Evolutionary conservation across 2,329 filamentous ascomycete genomes (phyloP).

Genomic region (Aspergillus awamori): DNA sequence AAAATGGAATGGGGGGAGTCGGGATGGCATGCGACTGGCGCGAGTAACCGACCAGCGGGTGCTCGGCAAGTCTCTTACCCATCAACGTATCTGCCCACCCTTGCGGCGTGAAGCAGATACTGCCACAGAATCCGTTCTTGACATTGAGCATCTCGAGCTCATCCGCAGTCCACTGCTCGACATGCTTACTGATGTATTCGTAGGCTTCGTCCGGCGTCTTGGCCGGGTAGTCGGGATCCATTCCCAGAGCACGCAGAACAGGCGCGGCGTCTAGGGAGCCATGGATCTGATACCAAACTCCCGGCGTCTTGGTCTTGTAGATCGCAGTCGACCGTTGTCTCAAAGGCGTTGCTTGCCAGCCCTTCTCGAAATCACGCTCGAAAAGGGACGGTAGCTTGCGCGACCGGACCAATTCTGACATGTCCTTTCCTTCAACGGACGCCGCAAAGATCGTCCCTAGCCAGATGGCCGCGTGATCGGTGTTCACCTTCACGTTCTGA

Average conservation of each 20-base stretch:
- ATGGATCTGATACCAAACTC: not conserved
- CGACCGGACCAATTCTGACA: not conserved
- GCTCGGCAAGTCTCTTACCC: not conserved
- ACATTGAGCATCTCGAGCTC: constrained; percentile 5
- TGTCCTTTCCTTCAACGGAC: not conserved
- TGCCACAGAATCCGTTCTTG: constrained; percentile 1
- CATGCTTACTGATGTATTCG: not conserved
- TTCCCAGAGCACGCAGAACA: not conserved
- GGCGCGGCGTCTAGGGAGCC: not conserved
- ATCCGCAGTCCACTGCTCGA: not conserved
- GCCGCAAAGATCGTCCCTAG: not conserved
- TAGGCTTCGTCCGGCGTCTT: not conserved
- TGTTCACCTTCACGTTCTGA: not conserved
- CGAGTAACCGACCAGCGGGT: not conserved
- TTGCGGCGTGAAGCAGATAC: constrained; percentile 1
- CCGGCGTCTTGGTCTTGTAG: not conserved
- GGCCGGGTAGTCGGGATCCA: not conserved
- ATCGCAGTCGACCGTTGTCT: not conserved
- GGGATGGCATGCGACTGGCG: not conserved
- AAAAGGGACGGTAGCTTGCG: not conserved
- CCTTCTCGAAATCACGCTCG: not conserved
- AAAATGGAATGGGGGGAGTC: not conserved
- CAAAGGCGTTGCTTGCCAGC: not conserved
- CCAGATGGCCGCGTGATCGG: constrained; percentile 1
- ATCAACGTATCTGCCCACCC: not conserved